These are phyloP conservation scores for Vickermania spadyakhi DNA, from an alignment of 208 protist species.

Conservation along the genomic window DNA sequence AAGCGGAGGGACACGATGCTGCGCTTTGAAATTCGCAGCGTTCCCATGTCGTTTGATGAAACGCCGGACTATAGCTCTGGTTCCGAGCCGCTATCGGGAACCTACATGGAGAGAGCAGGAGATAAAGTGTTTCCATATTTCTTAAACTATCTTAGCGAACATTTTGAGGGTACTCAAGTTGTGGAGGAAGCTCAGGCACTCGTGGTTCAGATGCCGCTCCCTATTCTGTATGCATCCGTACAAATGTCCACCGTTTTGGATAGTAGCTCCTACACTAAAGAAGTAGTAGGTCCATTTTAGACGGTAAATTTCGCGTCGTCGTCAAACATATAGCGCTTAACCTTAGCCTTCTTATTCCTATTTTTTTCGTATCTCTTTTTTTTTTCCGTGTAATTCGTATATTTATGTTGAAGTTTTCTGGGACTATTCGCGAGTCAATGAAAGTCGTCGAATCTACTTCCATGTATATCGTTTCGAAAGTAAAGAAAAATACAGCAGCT, in stretches of 20 bases:
- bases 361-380: neutral
- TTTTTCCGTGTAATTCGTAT: neutral
- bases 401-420: neutral
- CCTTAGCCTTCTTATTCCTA: neutral
- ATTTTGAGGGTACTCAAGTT: conserved; percentile 43
- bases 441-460: too few relatives aligned
- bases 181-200: conserved; percentile 51
- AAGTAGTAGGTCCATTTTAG: conserved; percentile 43
- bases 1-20: conserved; percentile 13
- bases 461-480: too few relatives aligned
- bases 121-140: conserved; percentile 66
- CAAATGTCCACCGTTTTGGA: conserved; percentile 49
- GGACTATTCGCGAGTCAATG: neutral
- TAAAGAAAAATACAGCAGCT: too few relatives aligned
- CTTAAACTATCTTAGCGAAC: conserved; percentile 58
- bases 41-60: conserved; percentile 10
- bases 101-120: conserved; percentile 5
- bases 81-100: conserved; percentile 7
- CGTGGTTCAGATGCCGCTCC: conserved; percentile 50
- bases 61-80: conserved; percentile 10
- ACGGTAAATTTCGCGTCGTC: too few relatives aligned
- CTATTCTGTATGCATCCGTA: conserved; percentile 43
- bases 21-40: conserved; percentile 64
- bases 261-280: conserved; percentile 45
- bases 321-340: conserved; percentile 37